phyloP scores from a whole-genome alignment of 495 filamentous ascomycete genomes.

The Durotheca rogersii region DNA sequence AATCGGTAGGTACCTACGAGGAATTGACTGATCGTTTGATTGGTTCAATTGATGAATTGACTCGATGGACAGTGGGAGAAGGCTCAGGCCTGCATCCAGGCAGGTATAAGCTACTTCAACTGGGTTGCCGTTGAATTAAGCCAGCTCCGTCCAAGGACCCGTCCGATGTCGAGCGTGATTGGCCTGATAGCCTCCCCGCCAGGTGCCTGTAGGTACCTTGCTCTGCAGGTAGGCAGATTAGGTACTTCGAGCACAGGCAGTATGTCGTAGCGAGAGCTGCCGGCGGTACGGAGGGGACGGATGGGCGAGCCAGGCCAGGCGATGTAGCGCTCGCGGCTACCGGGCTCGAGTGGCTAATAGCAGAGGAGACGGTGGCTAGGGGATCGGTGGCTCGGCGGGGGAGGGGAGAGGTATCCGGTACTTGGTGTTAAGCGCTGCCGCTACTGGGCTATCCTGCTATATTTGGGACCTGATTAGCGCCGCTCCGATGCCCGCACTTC shows the following conservation, averaged over 20 bases:
- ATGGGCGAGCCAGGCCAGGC: too few relatives aligned
- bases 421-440: slow-evolving; percentile 34
- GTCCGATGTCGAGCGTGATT: slow-evolving; percentile 15
- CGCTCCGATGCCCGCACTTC: slow-evolving; percentile 25
- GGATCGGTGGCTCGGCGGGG: too few relatives aligned
- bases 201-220: too few relatives aligned
- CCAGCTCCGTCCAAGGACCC: slow-evolving; percentile 18
- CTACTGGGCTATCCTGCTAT: slow-evolving; percentile 32
- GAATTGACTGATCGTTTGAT: slow-evolving; percentile 20
- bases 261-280: too few relatives aligned
- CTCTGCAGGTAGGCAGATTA: too few relatives aligned
- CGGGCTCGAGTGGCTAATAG: slow-evolving; percentile 18
- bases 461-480: slow-evolving; percentile 32
- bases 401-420: slow-evolving; percentile 25
- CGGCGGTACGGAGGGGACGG: too few relatives aligned
- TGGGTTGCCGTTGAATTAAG: slow-evolving; percentile 23
- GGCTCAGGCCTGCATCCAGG: slow-evolving; percentile 15
- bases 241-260: too few relatives aligned
- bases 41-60: slow-evolving; percentile 17
- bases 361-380: too few relatives aligned
- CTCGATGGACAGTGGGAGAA: neutral
- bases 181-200: slow-evolving; percentile 8
- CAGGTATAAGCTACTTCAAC: slow-evolving; percentile 23
- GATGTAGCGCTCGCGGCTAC: too few relatives aligned
- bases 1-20: slow-evolving; percentile 2